Base-by-base conservation (phyloP, 2,329 filamentous ascomycete species). In the Colletotrichum viniferum region DNA sequence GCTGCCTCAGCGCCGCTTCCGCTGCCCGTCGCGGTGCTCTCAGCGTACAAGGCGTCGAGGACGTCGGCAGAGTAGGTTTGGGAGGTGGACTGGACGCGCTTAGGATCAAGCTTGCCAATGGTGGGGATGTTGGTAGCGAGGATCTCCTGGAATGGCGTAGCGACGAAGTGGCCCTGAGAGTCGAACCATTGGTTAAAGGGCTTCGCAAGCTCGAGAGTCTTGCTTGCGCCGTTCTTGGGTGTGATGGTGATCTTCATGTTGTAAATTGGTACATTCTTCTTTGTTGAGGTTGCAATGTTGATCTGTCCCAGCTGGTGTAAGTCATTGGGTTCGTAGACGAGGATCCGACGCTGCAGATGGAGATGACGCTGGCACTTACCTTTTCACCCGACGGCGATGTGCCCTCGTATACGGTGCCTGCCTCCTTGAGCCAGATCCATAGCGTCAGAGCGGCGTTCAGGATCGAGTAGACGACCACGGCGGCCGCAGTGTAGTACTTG, bases 391-490 rank as follows among this genome's bases (percentile, higher is more conserved):
- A 90, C 14, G 91, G 92, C 1, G 89, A 84, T 0, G 85, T 87
- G 71, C 96, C 97, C 71, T 94, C 90, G 83, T 98, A 99, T 12
- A 98, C 90, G 38, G 92, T 90, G 0, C 94, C 94, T 79, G 93
- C 93, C 87, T 99, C 97, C 28, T 97, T 93, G 28, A 90, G 89
- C 89, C 92, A 94, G 74, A 97, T 91, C 97, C 97, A 99, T 80
- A 92, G 90, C 48, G 95, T 96, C 79, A 98, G 90, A 4, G 90
- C 87, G 34, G 90, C 89, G 83, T 98, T 98, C 66, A 99, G 86
- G 3, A 94, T 68, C 56, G 95, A 92, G 87, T 99, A 99, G 18
- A 93, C 82, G 13, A 89, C 88, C 6, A 98, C 96, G 5, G 97
- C 96, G 52, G 89, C 90, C 4, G 94, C 90, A 1, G 96, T 97